Evolutionary conservation across 768 basidiomycete species (phyloP).

Genomic region (Xerocomellus dryophilus): DNA sequence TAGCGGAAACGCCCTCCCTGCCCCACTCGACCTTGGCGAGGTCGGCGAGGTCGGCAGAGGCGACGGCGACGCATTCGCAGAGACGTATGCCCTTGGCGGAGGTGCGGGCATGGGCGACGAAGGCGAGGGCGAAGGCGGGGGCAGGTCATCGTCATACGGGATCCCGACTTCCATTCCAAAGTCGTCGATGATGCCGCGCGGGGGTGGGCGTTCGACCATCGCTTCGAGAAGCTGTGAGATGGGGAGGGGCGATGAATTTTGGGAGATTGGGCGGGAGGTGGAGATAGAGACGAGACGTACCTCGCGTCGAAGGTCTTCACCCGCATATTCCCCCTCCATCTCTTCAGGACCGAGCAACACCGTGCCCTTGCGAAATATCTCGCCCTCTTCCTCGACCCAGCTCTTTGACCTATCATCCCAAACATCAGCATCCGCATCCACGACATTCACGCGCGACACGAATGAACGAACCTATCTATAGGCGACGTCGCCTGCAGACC

Average conservation of each 20-base stretch:
- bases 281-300: conserved; percentile 33
- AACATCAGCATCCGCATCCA: background rate
- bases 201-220: conserved; percentile 82
- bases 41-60: conserved; percentile 9
- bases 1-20: conserved; percentile 10
- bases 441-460: background rate
- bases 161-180: conserved; percentile 41
- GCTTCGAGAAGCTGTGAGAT: conserved; percentile 71
- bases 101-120: background rate
- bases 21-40: background rate
- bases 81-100: too few relatives aligned
- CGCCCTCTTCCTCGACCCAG: conserved; percentile 93
- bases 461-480: conserved; percentile 45
- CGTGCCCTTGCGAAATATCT: conserved; percentile 90
- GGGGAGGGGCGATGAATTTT: background rate
- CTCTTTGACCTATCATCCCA: conserved; percentile 54
- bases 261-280: background rate
- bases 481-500: conserved; percentile 32
- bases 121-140: conserved; percentile 2
- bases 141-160: conserved; percentile 17
- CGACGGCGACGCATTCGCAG: background rate
- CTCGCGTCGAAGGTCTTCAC: conserved; percentile 84
- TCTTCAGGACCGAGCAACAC: conserved; percentile 79
- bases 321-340: conserved; percentile 85
- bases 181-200: conserved; percentile 66